phyloP scores from a whole-genome alignment of 768 basidiomycete species.

The Leccinum rimulosum region DNA sequence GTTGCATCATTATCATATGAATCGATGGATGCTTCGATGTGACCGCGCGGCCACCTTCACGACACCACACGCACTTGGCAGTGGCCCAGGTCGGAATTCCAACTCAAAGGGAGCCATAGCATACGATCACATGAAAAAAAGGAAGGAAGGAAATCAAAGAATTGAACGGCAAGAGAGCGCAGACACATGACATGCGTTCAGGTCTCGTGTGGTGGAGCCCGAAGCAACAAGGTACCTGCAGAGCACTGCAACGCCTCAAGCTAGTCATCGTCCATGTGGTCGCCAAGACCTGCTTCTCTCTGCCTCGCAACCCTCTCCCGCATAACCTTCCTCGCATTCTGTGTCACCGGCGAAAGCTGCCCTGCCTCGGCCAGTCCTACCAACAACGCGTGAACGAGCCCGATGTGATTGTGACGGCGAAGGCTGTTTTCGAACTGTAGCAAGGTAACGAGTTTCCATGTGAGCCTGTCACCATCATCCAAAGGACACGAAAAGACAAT shows the following conservation, averaged over 20 bases:
- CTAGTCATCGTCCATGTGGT: constrained; percentile 42
- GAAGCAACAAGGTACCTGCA: not conserved
- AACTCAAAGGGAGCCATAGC: constrained; percentile 1
- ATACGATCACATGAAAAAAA: constrained; percentile 8
- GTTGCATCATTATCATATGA: not conserved
- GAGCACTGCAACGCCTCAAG: not conserved
- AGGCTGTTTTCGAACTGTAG: constrained; percentile 83
- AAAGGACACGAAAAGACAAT: not conserved
- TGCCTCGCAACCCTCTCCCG: constrained; percentile 41
- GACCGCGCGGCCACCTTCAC: not conserved
- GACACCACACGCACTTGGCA: not conserved
- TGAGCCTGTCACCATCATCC: not conserved
- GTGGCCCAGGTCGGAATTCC: constrained; percentile 3
- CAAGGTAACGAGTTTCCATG: constrained; percentile 3
- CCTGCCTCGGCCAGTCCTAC: constrained; percentile 71
- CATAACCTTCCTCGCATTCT: constrained; percentile 43
- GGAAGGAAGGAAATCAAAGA: not conserved
- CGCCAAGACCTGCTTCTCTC: constrained; percentile 38
- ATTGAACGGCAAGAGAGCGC: not conserved
- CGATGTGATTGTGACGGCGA: constrained; percentile 83
- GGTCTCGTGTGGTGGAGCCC: constrained; percentile 3
- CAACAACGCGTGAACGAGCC: constrained; percentile 74
- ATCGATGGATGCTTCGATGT: not conserved
- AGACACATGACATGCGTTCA: not conserved
- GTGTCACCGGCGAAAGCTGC: constrained; percentile 51